Evolutionary conservation across 768 basidiomycete genomes (phyloP).

Genomic region (Mycena epipterygia): DNA sequence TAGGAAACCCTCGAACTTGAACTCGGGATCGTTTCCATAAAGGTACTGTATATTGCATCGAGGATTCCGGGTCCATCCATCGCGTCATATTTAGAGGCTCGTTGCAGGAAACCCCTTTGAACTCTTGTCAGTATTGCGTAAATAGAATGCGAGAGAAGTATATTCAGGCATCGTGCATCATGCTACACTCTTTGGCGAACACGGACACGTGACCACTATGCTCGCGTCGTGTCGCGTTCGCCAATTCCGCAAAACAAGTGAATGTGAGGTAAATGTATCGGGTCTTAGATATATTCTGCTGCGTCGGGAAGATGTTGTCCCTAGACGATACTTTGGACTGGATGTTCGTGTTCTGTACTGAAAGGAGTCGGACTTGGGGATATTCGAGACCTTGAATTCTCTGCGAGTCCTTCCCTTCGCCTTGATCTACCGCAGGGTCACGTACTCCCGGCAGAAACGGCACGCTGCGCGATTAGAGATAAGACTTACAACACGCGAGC

Average conservation of each 20-base stretch:
- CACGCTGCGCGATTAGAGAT: constrained; percentile 15
- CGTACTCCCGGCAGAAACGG: background rate
- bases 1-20: too few relatives aligned
- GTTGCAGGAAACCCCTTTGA: background rate
- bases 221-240: background rate
- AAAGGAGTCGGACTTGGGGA: constrained; percentile 8
- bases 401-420: background rate
- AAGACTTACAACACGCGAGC: constrained; percentile 1
- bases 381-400: constrained; percentile 4
- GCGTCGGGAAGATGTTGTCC: background rate
- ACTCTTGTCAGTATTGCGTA: constrained; percentile 1
- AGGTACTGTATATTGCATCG: too few relatives aligned
- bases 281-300: background rate
- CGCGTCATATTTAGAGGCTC: too few relatives aligned
- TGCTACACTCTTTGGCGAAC: background rate
- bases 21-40: too few relatives aligned
- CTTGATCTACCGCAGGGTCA: constrained; percentile 8
- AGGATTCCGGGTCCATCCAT: too few relatives aligned
- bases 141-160: background rate
- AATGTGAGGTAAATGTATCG: background rate
- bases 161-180: background rate
- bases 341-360: background rate
- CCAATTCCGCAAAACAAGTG: background rate
- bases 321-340: constrained; percentile 3
- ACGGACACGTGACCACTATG: background rate